Evolutionary conservation across 2,329 filamentous ascomycete species (phyloP).

Genomic region (Parastagonospora avenae): DNA sequence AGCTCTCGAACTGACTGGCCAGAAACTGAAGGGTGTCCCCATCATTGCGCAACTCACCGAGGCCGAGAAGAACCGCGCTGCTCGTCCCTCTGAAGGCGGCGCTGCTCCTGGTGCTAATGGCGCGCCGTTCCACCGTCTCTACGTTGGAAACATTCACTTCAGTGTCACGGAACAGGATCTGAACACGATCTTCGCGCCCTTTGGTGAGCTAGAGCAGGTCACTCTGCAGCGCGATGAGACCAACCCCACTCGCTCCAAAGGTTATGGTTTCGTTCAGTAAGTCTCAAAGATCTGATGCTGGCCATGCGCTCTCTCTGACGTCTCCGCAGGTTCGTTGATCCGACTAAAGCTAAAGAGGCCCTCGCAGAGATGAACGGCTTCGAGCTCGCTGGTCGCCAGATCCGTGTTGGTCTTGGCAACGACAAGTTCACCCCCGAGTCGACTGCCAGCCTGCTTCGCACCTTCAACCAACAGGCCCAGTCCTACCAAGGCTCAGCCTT

Average conservation of each 20-base stretch:
- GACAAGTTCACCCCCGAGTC: conserved; percentile 99
- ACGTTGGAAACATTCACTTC: conserved; percentile 99
- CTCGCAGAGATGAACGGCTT: conserved; percentile 99
- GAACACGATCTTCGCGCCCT: conserved; percentile 95
- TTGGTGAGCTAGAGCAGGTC: conserved; percentile 96
- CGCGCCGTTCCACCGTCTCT: conserved; percentile 95
- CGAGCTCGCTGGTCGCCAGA: conserved; percentile 94
- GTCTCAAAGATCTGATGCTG: conserved; percentile 46
- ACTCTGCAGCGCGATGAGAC: conserved; percentile 98
- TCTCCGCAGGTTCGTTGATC: conserved; percentile 81
- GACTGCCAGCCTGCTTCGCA: conserved; percentile 88
- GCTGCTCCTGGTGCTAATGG: conserved; percentile 74
- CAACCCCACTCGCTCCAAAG: conserved; percentile 59
- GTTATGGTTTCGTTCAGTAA: conserved; percentile 98
- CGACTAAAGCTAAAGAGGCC: conserved; percentile 88
- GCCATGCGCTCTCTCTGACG: conserved; percentile 16
- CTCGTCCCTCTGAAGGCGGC: conserved; percentile 68
- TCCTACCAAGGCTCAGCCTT: conserved; percentile 88
- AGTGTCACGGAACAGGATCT: conserved; percentile 97
- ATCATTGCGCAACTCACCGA: conserved; percentile 98
- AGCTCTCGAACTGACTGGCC: conserved; percentile 96
- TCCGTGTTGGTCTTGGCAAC: conserved; percentile 98
- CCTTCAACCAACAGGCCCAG: conserved; percentile 70
- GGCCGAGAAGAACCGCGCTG: conserved; percentile 98
- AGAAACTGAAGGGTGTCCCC: conserved; percentile 97